Conservation (phyloP, 495 filamentous ascomycete species). For the Cladorrhinum samala region DNA sequence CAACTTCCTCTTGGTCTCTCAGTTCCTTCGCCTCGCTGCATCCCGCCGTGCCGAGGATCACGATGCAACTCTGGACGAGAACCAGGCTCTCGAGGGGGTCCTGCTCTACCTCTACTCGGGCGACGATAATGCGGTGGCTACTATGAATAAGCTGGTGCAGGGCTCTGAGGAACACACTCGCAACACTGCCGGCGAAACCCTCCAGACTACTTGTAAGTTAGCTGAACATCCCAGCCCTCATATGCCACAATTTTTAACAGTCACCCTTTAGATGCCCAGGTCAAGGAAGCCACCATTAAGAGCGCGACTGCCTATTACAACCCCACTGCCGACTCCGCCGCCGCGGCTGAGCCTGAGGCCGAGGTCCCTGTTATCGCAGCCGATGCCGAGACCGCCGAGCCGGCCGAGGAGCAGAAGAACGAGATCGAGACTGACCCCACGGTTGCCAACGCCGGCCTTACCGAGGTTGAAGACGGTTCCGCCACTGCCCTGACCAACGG, state of each 20-base stretch:
- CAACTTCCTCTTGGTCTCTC: constrained; percentile 60
- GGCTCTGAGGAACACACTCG: constrained; percentile 67
- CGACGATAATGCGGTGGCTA: constrained; percentile 68
- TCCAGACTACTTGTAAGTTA: constrained; percentile 72
- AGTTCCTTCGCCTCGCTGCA: constrained; percentile 75
- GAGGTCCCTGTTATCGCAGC: neutral
- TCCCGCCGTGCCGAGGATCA: constrained; percentile 60
- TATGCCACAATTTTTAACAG: constrained; percentile 20
- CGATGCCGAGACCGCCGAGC: constrained; percentile 28
- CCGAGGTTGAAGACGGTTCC: constrained; percentile 51
- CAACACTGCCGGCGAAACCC: constrained; percentile 55
- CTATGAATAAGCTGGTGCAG: constrained; percentile 79
- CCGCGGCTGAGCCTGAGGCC: neutral
- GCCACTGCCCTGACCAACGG: constrained; percentile 44
- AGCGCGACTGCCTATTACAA: constrained; percentile 31
- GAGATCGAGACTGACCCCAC: constrained; percentile 65
- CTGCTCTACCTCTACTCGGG: constrained; percentile 86
- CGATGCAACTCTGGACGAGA: constrained; percentile 60
- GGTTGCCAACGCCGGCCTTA: constrained; percentile 66
- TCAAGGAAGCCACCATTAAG: constrained; percentile 56
- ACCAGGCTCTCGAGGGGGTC: constrained; percentile 81
- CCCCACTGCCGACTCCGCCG: constrained; percentile 32
- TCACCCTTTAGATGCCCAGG: constrained; percentile 50
- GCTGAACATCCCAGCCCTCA: neutral
- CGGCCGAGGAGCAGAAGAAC: neutral